phyloP scores from a whole-genome alignment of 2,329 filamentous ascomycete species.

The Calonectria hawksworthii region DNA sequence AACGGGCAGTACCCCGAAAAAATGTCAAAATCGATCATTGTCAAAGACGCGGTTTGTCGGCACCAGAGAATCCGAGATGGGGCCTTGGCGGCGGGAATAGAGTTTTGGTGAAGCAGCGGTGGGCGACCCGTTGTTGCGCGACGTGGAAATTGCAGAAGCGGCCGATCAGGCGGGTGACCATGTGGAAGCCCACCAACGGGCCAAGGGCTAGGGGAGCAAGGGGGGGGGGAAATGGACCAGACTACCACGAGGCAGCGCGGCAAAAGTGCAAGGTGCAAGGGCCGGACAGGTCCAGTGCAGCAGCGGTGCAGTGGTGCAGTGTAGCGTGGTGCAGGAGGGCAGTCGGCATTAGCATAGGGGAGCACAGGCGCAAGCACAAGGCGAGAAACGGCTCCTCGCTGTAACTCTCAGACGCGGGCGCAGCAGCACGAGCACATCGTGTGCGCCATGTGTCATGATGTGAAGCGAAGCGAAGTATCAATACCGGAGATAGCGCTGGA shows the following conservation, averaged over 20 bases:
- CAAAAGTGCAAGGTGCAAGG: neutral
- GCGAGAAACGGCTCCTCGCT: conserved; percentile 3
- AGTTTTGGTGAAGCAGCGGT: conserved; percentile 47
- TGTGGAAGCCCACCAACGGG: conserved; percentile 34
- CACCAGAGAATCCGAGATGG: conserved; percentile 15
- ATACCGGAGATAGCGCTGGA: conserved; percentile 3
- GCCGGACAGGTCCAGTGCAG: neutral
- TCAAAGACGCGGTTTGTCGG: conserved; percentile 5
- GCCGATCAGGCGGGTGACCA: conserved; percentile 39
- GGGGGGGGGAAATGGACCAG: neutral
- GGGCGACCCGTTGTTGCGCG: conserved; percentile 30
- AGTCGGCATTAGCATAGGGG: neutral
- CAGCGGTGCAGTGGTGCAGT: conserved; percentile 5
- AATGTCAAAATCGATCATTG: conserved; percentile 3
- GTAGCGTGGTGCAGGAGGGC: conserved; percentile 5
- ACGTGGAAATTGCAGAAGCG: conserved; percentile 44
- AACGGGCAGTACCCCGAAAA: conserved; percentile 1
- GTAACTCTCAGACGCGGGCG: conserved; percentile 12
- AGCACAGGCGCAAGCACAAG: conserved; percentile 9
- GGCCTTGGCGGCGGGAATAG: conserved; percentile 36
- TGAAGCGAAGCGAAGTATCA: conserved; percentile 18
- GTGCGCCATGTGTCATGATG: conserved; percentile 13
- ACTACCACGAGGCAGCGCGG: conserved; percentile 8
- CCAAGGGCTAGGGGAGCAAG: conserved; percentile 2
- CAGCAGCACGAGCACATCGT: neutral